phyloP scores from a whole-genome alignment of 2,329 filamentous ascomycete species.

The Meredithiella fracta region DNA sequence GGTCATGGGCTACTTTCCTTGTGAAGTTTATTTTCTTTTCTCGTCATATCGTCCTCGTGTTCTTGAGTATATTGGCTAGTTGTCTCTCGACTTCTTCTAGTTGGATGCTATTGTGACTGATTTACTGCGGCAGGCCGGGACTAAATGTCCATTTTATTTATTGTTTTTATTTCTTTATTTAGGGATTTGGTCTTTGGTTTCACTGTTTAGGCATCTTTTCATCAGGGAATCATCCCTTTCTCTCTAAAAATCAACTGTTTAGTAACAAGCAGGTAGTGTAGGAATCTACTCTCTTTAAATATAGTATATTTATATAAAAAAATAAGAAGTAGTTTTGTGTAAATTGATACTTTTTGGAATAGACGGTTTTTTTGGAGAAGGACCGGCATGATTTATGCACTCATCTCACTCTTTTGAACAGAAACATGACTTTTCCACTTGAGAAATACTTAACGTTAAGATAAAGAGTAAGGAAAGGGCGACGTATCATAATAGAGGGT shows the following conservation, averaged over 20 bases:
- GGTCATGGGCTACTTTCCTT: no score
- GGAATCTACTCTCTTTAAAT: no score
- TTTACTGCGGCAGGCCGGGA: background rate
- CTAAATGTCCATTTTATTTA: background rate
- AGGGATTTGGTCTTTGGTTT: background rate
- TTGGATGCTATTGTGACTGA: background rate
- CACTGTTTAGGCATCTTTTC: background rate
- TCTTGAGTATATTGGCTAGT: background rate
- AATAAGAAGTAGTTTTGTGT: no score
- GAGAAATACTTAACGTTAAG: background rate
- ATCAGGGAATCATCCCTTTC: no score
- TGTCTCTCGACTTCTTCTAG: background rate
- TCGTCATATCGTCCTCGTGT: background rate
- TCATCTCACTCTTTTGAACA: background rate
- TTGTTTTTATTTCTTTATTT: background rate
- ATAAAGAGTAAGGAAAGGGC: no score
- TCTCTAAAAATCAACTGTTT: no score
- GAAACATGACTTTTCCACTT: background rate
- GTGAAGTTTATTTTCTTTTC: background rate
- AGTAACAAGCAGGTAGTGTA: no score
- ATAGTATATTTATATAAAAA: no score
- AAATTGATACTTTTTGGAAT: no score
- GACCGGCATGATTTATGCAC: background rate
- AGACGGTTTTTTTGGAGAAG: background rate
- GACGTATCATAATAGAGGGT: no score